These are phyloP conservation scores for Vicia villosa DNA, from an alignment of 306 rosid species.

Conservation along the genomic window DNA sequence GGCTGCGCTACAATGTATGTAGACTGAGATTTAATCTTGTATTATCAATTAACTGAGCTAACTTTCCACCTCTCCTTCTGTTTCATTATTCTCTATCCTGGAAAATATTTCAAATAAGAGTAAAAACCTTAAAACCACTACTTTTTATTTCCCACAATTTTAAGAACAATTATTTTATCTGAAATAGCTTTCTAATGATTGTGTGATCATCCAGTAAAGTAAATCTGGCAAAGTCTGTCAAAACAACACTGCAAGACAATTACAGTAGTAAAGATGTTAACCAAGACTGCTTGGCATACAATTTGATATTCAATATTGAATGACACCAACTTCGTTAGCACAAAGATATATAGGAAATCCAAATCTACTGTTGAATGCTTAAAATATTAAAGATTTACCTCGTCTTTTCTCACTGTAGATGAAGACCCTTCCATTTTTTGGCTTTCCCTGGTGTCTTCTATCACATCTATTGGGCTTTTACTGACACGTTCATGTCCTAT, in stretches of 20 bases:
- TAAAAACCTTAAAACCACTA: conserved; percentile 5
- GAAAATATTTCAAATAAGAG: conserved; percentile 19
- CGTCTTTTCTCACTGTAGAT: conserved; percentile 41
- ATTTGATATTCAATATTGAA: conserved; percentile 21
- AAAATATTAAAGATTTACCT: conserved; percentile 51
- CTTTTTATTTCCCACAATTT: conserved; percentile 6
- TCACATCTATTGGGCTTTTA: conserved; percentile 35
- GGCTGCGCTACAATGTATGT: background rate
- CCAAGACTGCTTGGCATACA: conserved; percentile 1
- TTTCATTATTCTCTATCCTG: conserved; percentile 9
- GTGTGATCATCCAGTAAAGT: conserved; percentile 2
- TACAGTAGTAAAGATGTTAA: conserved; percentile 11
- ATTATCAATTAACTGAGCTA: conserved; percentile 11
- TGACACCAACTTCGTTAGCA: conserved; percentile 17
- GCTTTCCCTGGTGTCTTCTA: conserved; percentile 41
- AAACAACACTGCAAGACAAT: conserved; percentile 27
- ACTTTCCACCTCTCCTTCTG: background rate
- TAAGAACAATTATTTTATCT: background rate
- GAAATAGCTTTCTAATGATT: conserved; percentile 1
- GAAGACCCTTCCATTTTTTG: conserved; percentile 42
- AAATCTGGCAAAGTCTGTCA: conserved; percentile 1
- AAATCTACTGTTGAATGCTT: background rate
- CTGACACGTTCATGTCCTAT: conserved; percentile 24
- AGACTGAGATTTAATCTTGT: background rate
- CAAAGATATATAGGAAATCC: conserved; percentile 8